Evolutionary conservation across 208 protist species (phyloP).

Genomic region (Trypanosoma melophagium): DNA sequence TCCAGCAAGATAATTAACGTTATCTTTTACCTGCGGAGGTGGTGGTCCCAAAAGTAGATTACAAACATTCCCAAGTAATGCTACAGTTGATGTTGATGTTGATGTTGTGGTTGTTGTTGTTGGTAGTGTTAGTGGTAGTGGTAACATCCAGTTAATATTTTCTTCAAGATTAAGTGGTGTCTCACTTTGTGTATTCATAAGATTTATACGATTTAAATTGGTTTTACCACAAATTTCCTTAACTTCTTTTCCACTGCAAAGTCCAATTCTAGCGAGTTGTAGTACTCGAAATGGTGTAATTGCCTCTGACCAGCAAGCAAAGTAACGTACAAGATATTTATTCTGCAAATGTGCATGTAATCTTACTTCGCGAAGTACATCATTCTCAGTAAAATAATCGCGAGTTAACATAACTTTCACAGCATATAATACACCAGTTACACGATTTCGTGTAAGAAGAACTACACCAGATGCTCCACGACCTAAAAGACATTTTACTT

Average conservation of each 20-base stretch:
- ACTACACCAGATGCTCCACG: conserved; percentile 68
- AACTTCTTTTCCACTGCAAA: conserved; percentile 46
- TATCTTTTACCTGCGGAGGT: not conserved
- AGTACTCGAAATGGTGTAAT: conserved; percentile 61
- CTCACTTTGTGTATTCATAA: not conserved
- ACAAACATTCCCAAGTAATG: not conserved
- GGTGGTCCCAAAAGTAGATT: not conserved
- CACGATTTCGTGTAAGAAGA: conserved; percentile 70
- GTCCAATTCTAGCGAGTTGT: conserved; percentile 70
- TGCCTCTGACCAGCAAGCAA: conserved; percentile 80
- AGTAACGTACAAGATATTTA: conserved; percentile 70
- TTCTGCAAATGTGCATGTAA: conserved; percentile 70
- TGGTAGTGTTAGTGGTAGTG: too few relatives aligned
- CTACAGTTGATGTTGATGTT: not conserved
- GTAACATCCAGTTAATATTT: not conserved
- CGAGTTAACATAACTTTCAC: conserved; percentile 79
- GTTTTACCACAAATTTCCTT: conserved; percentile 1
- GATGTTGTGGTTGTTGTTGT: too few relatives aligned
- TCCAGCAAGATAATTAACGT: conserved; percentile 22
- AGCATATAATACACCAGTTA: conserved; percentile 83
- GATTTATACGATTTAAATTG: not conserved
- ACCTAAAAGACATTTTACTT: conserved; percentile 64
- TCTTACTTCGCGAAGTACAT: conserved; percentile 70
- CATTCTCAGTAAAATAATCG: conserved; percentile 63
- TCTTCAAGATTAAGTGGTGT: not conserved